Percentiles rank a stretch among this genome's conserved stretches.
These are phyloP conservation scores for Mortierella sp. DNA, from an alignment of 371 early-diverging fungal species.

Conservation along the genomic window DNA sequence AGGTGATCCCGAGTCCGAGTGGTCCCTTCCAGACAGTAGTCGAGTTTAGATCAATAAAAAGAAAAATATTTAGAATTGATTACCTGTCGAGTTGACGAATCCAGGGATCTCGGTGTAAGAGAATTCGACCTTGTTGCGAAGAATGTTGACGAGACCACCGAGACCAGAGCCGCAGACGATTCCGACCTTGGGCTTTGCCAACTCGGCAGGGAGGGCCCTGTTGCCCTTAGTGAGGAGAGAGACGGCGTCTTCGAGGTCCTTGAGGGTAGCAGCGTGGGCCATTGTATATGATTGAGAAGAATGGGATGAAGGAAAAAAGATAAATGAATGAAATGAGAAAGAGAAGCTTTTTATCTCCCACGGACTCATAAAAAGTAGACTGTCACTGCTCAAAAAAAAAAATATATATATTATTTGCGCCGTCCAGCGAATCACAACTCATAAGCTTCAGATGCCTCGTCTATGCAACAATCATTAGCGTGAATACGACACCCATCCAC, in stretches of 20 bases:
- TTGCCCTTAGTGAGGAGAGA: constrained; percentile 40
- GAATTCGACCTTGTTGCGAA: constrained; percentile 77
- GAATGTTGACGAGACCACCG: constrained; percentile 85
- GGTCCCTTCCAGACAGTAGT: neutral
- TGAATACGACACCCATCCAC: too few species aligned
- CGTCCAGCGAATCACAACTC: too few species aligned
- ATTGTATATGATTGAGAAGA: constrained; percentile 13
- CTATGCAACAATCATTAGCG: too few species aligned
- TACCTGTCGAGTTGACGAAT: constrained; percentile 89
- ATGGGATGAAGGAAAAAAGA: constrained; percentile 4
- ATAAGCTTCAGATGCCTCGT: too few species aligned
- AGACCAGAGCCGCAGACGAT: constrained; percentile 95
- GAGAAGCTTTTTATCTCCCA: neutral
- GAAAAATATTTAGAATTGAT: neutral
- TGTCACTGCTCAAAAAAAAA: too few species aligned
- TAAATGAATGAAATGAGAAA: neutral
- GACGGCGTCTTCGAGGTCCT: constrained; percentile 50
- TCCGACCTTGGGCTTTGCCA: constrained; percentile 71
- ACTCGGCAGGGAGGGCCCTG: constrained; percentile 42
- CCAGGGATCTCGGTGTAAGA: constrained; percentile 89
- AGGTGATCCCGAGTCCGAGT: neutral
- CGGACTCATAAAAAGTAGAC: neutral
- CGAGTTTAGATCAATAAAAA: neutral
- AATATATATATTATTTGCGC: too few species aligned
- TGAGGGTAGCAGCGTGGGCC: constrained; percentile 50